Evolutionary conservation across 495 filamentous ascomycete genomes (phyloP).

Genomic region (Daldinia grandis): DNA sequence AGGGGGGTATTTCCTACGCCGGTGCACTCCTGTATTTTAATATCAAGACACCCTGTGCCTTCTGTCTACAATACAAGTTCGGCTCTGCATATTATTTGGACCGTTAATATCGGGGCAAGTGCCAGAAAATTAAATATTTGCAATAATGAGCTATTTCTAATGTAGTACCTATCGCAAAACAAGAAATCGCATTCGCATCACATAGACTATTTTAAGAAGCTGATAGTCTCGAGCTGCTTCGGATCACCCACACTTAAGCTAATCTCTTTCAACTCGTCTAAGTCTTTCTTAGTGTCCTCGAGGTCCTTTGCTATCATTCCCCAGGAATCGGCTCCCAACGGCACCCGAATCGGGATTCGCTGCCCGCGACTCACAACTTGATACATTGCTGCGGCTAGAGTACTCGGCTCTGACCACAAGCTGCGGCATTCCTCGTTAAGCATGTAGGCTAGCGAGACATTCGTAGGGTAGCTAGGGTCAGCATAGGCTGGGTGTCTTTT

Average conservation of each 20-base stretch:
- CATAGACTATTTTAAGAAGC: conserved; percentile 33
- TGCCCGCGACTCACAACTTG: conserved; percentile 47
- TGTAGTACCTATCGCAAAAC: too few relatives aligned
- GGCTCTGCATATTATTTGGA: too few relatives aligned
- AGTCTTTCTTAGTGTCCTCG: conserved; percentile 26
- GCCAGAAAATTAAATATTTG: too few relatives aligned
- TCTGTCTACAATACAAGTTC: too few relatives aligned
- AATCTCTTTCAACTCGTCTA: conserved; percentile 51
- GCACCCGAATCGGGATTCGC: conserved; percentile 54
- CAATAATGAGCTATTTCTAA: too few relatives aligned
- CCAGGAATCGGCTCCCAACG: conserved; percentile 56
- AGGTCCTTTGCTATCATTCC: conserved; percentile 46
- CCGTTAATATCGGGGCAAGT: too few relatives aligned
- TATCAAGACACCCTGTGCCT: too few relatives aligned
- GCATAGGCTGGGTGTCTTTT: conserved; percentile 51
- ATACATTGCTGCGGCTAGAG: conserved; percentile 51
- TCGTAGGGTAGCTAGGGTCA: conserved; percentile 47
- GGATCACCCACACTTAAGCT: conserved; percentile 45
- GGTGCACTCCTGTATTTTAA: too few relatives aligned
- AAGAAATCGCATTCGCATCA: too few relatives aligned
- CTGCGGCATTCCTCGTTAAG: conserved; percentile 41
- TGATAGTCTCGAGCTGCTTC: conserved; percentile 40
- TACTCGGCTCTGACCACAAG: conserved; percentile 49
- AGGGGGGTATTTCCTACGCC: too few relatives aligned
- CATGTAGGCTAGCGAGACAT: conserved; percentile 49